Base-by-base conservation (phyloP, 306 rosid genomes). In the Ochetophila trinervis region DNA sequence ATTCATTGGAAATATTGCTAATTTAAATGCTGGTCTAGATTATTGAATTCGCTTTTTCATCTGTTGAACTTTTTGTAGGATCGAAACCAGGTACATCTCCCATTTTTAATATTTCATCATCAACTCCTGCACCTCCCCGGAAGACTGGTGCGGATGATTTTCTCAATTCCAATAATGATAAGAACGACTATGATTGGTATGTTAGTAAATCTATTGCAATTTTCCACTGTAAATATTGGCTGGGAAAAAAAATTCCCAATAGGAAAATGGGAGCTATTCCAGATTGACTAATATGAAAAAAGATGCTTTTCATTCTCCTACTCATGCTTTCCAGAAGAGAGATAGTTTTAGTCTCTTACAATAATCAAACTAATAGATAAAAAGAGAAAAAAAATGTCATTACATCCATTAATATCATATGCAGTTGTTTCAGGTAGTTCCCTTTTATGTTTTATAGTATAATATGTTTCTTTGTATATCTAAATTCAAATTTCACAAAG, bases 161-260 rank as follows among this genome's bases (percentile, higher is more conserved):
- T 70, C 95, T 88, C 66, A 85, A 88, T 81, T 83, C 95, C 0
- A 91, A 85, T 18, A 88, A 69, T 67, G 88, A 88, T 80, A 86
- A 88, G 76, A 88, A 88, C 71, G 94, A 91, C 72, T 91, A 88
- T 78, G 97, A 91, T 58, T 91, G 97, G 97, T 91, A 88, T 58
- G 77, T 22, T 27, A 53, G 36, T 30, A 47, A 69, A 18, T 69
- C 55, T 69, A 35, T 62, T 14, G 23, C 53, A 21, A 27, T 51
- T 53, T 51, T 30, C 17, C 24, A 11, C 5, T 3, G 53, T 64
- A 22, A 11, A 2, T 52, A 35, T 30, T 69, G 2, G 65, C 32
- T 57, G 45, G 27, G 48, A 50, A 17, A 27, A 37, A 63, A 24
- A 19, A 47, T 56, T 3, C n/a, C n/a, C 37, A 37, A 52, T 54